Evolutionary conservation across 2,329 filamentous ascomycete species (phyloP).

Genomic region (Scopulariopsis brevicaulis): DNA sequence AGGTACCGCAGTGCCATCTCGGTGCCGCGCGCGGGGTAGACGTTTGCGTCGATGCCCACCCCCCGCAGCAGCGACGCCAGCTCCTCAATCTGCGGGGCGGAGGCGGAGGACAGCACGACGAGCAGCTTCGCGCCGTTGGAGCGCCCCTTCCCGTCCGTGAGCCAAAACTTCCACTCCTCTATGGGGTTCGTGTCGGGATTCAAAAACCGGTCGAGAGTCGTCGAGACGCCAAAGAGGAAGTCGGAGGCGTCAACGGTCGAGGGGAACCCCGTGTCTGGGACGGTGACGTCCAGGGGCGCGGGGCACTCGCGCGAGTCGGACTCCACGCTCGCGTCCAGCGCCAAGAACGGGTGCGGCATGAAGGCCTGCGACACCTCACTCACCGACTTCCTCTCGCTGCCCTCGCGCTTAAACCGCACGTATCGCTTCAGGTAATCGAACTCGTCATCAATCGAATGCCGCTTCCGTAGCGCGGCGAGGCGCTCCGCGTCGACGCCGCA

Average conservation of each 20-base stretch:
- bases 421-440: slow-evolving; percentile 47
- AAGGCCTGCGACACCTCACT: slow-evolving; percentile 37
- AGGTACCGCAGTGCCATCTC: slow-evolving; percentile 50
- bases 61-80: slow-evolving; percentile 23
- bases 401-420: slow-evolving; percentile 34
- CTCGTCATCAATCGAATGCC: slow-evolving; percentile 33
- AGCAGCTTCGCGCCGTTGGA: slow-evolving; percentile 24
- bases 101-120: slow-evolving; percentile 16
- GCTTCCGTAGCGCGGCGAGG: slow-evolving; percentile 26
- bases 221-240: slow-evolving; percentile 49
- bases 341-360: slow-evolving; percentile 32
- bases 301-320: slow-evolving; percentile 30
- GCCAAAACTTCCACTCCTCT: slow-evolving; percentile 49
- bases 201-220: slow-evolving; percentile 34
- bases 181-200: slow-evolving; percentile 41
- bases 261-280: slow-evolving; percentile 37
- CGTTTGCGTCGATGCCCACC: slow-evolving; percentile 44
- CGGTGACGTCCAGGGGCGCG: slow-evolving; percentile 36
- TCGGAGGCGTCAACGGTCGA: slow-evolving; percentile 40
- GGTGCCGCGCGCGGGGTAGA: slow-evolving; percentile 39
- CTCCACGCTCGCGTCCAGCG: slow-evolving; percentile 32
- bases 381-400: slow-evolving; percentile 36
- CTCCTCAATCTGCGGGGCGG: neutral
- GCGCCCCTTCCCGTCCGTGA: slow-evolving; percentile 39
- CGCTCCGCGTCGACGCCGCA: slow-evolving; percentile 31